Conservation (phyloP, 176 grass and related monocot species). For the Metroxylon sagu region DNA sequence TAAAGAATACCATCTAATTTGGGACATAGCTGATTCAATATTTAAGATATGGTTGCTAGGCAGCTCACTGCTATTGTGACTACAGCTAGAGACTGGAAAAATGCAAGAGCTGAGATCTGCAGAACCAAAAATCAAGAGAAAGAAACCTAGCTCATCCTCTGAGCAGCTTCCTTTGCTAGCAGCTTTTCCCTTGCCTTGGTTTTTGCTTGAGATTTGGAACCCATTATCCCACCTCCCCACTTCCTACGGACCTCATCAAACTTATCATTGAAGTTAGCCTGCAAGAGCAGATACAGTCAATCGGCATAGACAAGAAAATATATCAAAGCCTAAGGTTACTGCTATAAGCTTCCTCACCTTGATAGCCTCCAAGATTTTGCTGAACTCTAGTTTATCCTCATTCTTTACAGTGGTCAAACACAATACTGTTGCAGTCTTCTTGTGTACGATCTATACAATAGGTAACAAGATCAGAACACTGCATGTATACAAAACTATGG, state of each 20-base stretch:
- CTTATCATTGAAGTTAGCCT: constrained; percentile 38
- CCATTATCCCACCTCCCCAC: constrained; percentile 35
- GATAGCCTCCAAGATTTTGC: constrained; percentile 38
- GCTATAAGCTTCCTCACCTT: constrained; percentile 17
- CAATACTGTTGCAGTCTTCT: constrained; percentile 25
- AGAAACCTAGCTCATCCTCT: constrained; percentile 28
- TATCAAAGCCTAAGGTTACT: too few relatives aligned
- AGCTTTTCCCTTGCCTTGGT: constrained; percentile 24
- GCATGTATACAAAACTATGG: too few relatives aligned
- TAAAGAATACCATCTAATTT: too few relatives aligned
- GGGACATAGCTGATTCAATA: too few relatives aligned
- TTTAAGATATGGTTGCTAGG: too few relatives aligned
- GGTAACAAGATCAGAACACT: too few relatives aligned
- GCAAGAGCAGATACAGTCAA: not conserved
- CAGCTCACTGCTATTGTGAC: too few relatives aligned
- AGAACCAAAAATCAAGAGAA: not conserved
- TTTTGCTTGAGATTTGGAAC: constrained; percentile 35
- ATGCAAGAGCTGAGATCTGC: not conserved
- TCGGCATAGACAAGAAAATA: not conserved
- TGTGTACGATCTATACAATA: constrained; percentile 27
- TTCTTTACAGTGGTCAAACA: constrained; percentile 35
- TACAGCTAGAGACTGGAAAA: too few relatives aligned
- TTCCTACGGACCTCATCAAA: constrained; percentile 32
- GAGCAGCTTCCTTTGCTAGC: constrained; percentile 21
- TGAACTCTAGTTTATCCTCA: constrained; percentile 40